Base-by-base conservation (phyloP, 495 filamentous ascomycete species). In the Tuber brumale region DNA sequence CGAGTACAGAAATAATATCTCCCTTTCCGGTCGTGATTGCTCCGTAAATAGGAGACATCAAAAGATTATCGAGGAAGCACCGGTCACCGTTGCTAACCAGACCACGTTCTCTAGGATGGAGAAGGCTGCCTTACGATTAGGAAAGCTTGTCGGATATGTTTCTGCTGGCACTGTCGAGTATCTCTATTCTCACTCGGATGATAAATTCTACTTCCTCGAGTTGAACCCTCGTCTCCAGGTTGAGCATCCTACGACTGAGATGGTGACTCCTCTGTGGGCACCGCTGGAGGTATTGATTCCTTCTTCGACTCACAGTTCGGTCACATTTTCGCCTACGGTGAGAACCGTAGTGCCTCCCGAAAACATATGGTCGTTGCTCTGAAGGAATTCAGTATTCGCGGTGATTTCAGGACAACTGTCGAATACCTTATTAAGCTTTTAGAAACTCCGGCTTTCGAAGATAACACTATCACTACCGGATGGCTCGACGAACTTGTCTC, bases 181-280 rank as follows among this genome's bases (percentile, higher is more conserved):
- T 85, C 91, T 99, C 48, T 99, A 98, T 88, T 98, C 95, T 71
- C 95, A 99, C 84, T 88, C 93, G 6, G 95, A 99, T 74, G 94
- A 97, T 88, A 94, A 97, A 85, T 99, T 98, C 89, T 99, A 98
- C 89, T 99, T 98, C 87, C 86, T 99, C 75, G 95, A 99, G 85
- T 87, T 99, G 83, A 99, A 99, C 86, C 95, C 96, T 41, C 91
- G 95, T 91, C 89, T 99, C 71, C 95, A 99, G 87, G 95, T 99
- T 85, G 95, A 99, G 89, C 96, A 99, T 85, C 95, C 96, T 70
- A 97, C 95, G 43, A 99, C 95, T 12, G 96, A 99, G 84, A 98
- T 98, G 95, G 96, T 88, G 98, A 98, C 86, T 98, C 98, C 90
- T 99, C 95, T 45, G 95, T 99, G 84, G 93, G 95, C 86, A 94